phyloP scores from a whole-genome alignment of 2,329 filamentous ascomycete genomes.

The Trichoderma sp. region DNA sequence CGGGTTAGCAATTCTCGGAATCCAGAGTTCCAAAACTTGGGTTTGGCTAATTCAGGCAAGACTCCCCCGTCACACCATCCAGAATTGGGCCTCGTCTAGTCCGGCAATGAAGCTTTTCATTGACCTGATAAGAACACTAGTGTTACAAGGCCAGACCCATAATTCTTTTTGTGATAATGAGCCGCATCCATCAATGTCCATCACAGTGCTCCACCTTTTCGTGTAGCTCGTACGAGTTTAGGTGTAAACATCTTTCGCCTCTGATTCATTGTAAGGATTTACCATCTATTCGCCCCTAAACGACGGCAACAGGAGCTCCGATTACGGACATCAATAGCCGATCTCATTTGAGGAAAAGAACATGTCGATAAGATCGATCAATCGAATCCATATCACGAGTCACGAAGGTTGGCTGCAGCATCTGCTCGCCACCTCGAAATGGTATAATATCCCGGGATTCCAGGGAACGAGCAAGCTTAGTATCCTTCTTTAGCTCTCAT shows the following conservation, averaged over 20 bases:
- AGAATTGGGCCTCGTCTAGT: background rate
- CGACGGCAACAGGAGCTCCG: background rate
- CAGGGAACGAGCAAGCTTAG: background rate
- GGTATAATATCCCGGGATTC: background rate
- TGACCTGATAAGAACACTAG: background rate
- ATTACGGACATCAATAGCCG: conserved; percentile 7
- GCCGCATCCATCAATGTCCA: background rate
- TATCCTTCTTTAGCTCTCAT: background rate
- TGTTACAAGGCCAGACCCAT: background rate
- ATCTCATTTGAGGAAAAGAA: background rate
- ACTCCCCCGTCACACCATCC: background rate
- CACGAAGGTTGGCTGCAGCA: background rate
- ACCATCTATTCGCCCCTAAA: background rate
- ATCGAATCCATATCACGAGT: background rate
- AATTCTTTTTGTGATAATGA: background rate
- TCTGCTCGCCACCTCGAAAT: background rate
- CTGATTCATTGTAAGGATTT: background rate
- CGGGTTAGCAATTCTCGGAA: background rate
- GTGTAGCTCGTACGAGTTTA: conserved; percentile 3
- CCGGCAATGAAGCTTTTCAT: background rate
- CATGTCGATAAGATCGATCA: background rate
- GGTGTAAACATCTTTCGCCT: background rate
- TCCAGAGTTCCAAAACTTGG: background rate
- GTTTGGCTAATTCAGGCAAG: background rate
- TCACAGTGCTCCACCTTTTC: background rate